Conservation (phyloP, 306 rosid species). For the Macrotyloma uniflorum region DNA sequence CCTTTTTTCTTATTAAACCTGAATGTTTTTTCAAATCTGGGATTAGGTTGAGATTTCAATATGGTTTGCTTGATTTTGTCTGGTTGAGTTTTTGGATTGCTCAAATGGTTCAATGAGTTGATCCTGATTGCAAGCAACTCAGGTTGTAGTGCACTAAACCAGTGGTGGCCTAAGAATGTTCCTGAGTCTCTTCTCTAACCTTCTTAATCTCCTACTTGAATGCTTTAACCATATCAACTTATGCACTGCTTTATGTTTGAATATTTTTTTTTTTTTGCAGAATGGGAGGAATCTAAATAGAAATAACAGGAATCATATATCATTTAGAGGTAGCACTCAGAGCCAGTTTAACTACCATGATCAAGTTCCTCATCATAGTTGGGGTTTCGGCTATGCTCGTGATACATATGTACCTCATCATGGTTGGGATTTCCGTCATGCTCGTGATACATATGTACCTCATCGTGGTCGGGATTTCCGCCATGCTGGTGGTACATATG, state of each 20-base stretch:
- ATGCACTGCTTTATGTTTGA: slow-evolving; percentile 3
- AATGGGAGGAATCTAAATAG: not conserved
- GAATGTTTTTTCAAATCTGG: not conserved
- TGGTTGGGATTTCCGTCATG: no score
- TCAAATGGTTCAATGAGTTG: not conserved
- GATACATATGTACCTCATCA: not conserved
- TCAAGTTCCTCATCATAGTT: slow-evolving; percentile 6
- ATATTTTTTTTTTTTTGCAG: slow-evolving; percentile 37
- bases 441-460: no score
- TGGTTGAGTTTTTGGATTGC: not conserved
- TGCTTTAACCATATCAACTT: slow-evolving; percentile 6
- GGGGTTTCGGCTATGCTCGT: not conserved
- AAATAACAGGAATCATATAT: not conserved
- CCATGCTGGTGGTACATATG: not conserved
- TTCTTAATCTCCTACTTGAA: not conserved
- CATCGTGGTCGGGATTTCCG: not conserved
- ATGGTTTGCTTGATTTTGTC: slow-evolving; percentile 13
- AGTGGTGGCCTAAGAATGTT: not conserved
- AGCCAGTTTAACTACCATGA: slow-evolving; percentile 17
- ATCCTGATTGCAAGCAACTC: slow-evolving; percentile 2
- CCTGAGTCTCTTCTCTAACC: not conserved
- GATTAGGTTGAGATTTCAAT: not conserved
- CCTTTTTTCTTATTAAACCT: not conserved
- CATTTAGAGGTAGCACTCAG: not conserved
- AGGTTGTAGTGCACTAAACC: not conserved